Evolutionary conservation across 2,329 filamentous ascomycete genomes (phyloP).

Genomic region (Arthrobotrys pseudoclavata): DNA sequence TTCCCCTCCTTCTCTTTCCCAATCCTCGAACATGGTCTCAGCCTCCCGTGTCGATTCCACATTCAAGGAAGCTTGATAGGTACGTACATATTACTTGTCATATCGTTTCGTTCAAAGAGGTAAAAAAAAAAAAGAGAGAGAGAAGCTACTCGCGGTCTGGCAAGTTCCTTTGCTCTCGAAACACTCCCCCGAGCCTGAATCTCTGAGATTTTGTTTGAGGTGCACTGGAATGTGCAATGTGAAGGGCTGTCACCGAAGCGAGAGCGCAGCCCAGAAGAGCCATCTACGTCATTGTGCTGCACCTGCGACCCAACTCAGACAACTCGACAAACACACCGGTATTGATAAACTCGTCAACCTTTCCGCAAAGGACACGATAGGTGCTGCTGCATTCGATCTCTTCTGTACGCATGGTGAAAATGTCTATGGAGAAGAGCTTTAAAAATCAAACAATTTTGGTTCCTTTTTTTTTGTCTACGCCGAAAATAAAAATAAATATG

Average conservation of each 20-base stretch:
- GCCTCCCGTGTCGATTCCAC: constrained; percentile 8
- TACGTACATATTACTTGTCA: background rate
- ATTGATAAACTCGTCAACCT: background rate
- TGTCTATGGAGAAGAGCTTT: background rate
- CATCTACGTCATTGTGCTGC: constrained; percentile 55
- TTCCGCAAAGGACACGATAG: constrained; percentile 15
- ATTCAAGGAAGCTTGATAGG: background rate
- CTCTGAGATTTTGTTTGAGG: background rate
- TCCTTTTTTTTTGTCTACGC: constrained; percentile 21
- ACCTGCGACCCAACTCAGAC: constrained; percentile 16
- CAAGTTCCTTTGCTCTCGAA: constrained; percentile 1
- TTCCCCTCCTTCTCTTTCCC: background rate
- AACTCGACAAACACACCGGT: background rate
- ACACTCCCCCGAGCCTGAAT: background rate
- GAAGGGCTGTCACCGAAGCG: constrained; percentile 7
- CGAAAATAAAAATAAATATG: constrained; percentile 2
- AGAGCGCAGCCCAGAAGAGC: constrained; percentile 32
- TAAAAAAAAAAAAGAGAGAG: background rate
- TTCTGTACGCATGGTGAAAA: background rate
- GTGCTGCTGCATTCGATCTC: background rate
- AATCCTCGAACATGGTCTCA: constrained; percentile 6
- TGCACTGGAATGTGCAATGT: background rate
- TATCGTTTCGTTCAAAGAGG: background rate
- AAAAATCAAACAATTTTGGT: constrained; percentile 13
- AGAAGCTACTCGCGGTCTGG: background rate